These are phyloP conservation scores for Candida multigemmis DNA, from an alignment of 805 yeast species.

Conservation along the genomic window DNA sequence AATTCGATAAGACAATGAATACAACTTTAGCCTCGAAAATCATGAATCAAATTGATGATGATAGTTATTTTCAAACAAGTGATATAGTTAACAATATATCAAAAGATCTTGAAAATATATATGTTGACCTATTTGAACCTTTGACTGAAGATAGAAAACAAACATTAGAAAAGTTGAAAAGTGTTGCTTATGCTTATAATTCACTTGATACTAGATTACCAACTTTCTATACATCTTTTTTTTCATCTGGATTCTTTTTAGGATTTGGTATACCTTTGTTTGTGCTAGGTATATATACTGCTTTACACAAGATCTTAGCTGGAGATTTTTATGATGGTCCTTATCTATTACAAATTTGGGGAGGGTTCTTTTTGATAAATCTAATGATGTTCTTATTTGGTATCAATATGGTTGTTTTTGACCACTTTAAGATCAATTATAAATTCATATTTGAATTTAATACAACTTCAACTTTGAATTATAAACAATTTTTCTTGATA, in stretches of 20 bases:
- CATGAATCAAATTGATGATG: constrained; percentile 45
- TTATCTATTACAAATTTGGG: constrained; percentile 81
- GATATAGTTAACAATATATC: constrained; percentile 59
- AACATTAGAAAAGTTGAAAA: constrained; percentile 58
- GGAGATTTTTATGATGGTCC: constrained; percentile 45
- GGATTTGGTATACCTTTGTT: constrained; percentile 70
- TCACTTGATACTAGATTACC: constrained; percentile 16
- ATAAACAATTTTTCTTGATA: constrained; percentile 53
- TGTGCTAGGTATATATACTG: constrained; percentile 46
- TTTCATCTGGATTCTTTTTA: constrained; percentile 54
- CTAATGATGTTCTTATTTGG: constrained; percentile 59
- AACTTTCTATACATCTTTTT: constrained; percentile 36
- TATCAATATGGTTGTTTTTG: constrained; percentile 66
- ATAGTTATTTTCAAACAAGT: constrained; percentile 50
- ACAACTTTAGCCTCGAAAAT: constrained; percentile 36
- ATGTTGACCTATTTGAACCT: constrained; percentile 55
- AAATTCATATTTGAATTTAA: constrained; percentile 87
- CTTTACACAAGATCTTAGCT: constrained; percentile 29
- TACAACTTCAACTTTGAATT: constrained; percentile 56
- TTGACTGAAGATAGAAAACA: constrained; percentile 44
- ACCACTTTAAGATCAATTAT: constrained; percentile 70
- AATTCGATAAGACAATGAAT: constrained; percentile 70
- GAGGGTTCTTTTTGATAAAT: constrained; percentile 66
- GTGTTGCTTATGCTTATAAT: constrained; percentile 31
- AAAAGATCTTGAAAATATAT: constrained; percentile 58